These are phyloP conservation scores for Blepharisma undulans DNA, from an alignment of 169 alveolate species.

Conservation along the genomic window DNA sequence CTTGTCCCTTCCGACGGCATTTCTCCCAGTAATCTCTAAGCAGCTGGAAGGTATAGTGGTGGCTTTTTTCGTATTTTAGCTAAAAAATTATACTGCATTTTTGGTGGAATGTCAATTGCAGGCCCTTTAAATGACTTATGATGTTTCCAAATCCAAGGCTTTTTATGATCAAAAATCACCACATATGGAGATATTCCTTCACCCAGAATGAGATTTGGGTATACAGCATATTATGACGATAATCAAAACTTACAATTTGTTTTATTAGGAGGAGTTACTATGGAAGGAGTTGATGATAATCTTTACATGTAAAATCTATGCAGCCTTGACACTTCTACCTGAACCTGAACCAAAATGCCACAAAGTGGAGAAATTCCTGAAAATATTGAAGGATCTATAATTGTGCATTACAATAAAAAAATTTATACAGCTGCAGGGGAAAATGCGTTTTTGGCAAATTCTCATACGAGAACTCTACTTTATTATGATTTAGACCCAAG, in stretches of 20 bases:
- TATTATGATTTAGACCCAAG: neutral
- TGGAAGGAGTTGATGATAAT: neutral
- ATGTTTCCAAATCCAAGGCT: neutral
- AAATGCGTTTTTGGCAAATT: neutral
- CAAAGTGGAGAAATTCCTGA: neutral
- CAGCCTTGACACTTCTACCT: neutral
- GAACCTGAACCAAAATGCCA: neutral
- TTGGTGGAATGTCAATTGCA: neutral
- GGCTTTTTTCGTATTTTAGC: neutral
- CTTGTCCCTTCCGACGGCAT: neutral
- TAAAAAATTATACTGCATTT: neutral
- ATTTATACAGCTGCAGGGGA: neutral
- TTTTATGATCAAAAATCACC: neutral
- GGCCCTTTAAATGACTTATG: neutral
- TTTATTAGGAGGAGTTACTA: conserved; percentile 8
- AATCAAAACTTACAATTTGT: neutral
- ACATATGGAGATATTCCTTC: neutral
- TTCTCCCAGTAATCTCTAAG: neutral
- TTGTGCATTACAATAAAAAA: neutral
- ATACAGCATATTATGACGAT: neutral
- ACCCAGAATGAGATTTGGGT: neutral
- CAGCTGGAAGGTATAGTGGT: neutral
- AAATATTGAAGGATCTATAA: neutral
- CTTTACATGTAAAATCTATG: conserved; percentile 13
- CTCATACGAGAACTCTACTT: neutral